Evolutionary conservation across 1,284 basidiomycete species (phyloP).

Genomic region (Cutaneotrichosporon cavernicola): DNA sequence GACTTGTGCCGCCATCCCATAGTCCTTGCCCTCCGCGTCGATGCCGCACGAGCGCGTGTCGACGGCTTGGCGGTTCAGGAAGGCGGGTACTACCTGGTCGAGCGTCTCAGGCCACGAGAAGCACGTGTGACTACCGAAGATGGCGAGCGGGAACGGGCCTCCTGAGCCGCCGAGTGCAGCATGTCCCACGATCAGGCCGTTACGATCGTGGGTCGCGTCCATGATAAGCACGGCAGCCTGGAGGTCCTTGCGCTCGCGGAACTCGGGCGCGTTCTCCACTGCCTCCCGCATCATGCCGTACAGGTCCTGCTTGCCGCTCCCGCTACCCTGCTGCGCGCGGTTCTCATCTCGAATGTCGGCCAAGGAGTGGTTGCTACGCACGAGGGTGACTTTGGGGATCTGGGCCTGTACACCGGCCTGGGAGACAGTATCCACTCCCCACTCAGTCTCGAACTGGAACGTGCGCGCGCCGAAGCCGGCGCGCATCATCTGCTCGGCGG

Average conservation of each 20-base stretch:
- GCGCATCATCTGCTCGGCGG: conserved; percentile 17
- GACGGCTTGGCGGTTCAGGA: conserved; percentile 4
- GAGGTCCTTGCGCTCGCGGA: background rate
- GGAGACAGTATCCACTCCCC: conserved; percentile 11
- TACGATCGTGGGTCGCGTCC: conserved; percentile 9
- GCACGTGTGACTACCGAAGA: conserved; percentile 16
- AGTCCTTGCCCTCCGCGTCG: conserved; percentile 19
- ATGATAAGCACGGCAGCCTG: conserved; percentile 13
- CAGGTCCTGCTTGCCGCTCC: background rate
- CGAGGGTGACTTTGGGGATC: conserved; percentile 12
- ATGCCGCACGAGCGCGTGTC: conserved; percentile 13
- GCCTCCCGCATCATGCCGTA: conserved; percentile 12
- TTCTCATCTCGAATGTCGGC: conserved; percentile 13
- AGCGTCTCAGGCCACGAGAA: conserved; percentile 15
- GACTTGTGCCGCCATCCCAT: conserved; percentile 19
- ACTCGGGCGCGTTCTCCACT: conserved; percentile 12
- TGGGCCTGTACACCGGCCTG: background rate
- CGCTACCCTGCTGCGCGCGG: conserved; percentile 15
- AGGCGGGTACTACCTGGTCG: conserved; percentile 8
- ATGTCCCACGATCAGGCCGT: conserved; percentile 15
- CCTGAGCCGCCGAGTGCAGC: conserved; percentile 15
- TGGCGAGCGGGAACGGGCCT: conserved; percentile 6
- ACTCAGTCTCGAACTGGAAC: conserved; percentile 16
- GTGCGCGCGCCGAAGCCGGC: conserved; percentile 15
- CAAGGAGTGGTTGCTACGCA: conserved; percentile 11